A percentile compares a stretch with the other conserved stretches of the same genome.
Conservation (phyloP, 2,329 filamentous ascomycete species). For the Penicillium paneum region DNA sequence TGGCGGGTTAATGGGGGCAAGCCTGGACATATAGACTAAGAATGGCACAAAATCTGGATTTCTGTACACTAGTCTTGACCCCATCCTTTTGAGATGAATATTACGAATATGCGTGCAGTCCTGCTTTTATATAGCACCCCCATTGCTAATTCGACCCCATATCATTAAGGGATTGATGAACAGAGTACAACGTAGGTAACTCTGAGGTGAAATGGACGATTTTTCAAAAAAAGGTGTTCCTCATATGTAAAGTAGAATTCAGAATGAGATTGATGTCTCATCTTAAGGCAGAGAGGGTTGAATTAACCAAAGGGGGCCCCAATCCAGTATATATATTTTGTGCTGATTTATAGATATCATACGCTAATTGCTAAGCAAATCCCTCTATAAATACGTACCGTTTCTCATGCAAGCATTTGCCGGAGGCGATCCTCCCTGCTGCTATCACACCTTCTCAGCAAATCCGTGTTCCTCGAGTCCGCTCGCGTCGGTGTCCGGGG, state of each 20-base stretch:
- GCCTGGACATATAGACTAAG: constrained; percentile 11
- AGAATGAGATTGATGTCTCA: too few species aligned
- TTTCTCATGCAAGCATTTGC: constrained; percentile 3
- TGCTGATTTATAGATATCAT: background rate
- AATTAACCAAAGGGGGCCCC: too few species aligned
- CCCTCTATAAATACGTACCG: background rate
- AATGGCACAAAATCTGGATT: constrained; percentile 18
- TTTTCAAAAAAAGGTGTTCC: too few species aligned
- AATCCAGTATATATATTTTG: background rate
- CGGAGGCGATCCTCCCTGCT: background rate
- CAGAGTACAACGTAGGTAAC: too few species aligned
- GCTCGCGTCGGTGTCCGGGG: constrained; percentile 50
- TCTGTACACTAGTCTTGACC: constrained; percentile 23
- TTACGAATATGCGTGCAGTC: constrained; percentile 9
- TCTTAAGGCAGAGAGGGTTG: too few species aligned
- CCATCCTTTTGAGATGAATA: constrained; percentile 16
- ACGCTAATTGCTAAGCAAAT: constrained; percentile 2
- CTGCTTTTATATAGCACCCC: too few species aligned
- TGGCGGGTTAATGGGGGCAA: constrained; percentile 3
- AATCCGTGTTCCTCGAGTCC: constrained; percentile 58
- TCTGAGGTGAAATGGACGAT: too few species aligned
- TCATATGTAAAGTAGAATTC: too few species aligned
- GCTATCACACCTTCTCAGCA: constrained; percentile 42
- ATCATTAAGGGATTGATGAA: too few species aligned
- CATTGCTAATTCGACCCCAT: too few species aligned